Base-by-base conservation (phyloP, 2,329 filamentous ascomycete species). In the Bipolaris cookei region DNA sequence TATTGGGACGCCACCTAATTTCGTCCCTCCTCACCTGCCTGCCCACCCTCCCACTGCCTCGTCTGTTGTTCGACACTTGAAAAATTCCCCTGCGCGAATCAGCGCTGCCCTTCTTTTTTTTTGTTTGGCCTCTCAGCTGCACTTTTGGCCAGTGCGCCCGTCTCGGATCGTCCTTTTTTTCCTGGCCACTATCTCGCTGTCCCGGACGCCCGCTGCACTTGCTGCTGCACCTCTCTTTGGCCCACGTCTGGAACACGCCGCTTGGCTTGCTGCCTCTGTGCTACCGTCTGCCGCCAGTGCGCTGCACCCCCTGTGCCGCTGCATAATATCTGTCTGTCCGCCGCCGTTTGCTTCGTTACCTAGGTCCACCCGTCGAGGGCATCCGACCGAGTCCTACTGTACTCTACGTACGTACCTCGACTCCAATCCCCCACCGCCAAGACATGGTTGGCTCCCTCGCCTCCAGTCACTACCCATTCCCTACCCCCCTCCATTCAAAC, bases 321-420 rank as follows among this genome's bases (percentile, higher is more conserved):
- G 69, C 72, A 75, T 74, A 75, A 66, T 68, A 74, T 70, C 67
- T 71, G 55, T 52, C 56, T 55, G 51, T 54, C 63, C 62, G 62
- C 68, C 66, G 52, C 59, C 63, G 51, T 54, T 56, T 60, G 63
- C 57, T 65, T 65, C 61, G 56, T 65, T 65, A 68, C 70, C 67
- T 66, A 68, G 71, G 68, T 63, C 63, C 66, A 28, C 66, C 62
- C 63, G 63, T 68, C 70, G 67, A 66, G 70, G 70, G 60, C 68
- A 65, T 56, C 61, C 55, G 59, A 62, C 61, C 56, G 60, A 62
- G 56, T 62, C 51, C 54, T 57, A 7, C 52, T 48, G 14, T 46
- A 38, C 18, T 38, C n/a, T 38, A 38, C 14, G 37, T 38, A 20
- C 46, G 69, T 71, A 68, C 45, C 65, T 70, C 57, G 37, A 57